phyloP scores from a whole-genome alignment of 106 monocot genomes.

The Ottelia alismoides region DNA sequence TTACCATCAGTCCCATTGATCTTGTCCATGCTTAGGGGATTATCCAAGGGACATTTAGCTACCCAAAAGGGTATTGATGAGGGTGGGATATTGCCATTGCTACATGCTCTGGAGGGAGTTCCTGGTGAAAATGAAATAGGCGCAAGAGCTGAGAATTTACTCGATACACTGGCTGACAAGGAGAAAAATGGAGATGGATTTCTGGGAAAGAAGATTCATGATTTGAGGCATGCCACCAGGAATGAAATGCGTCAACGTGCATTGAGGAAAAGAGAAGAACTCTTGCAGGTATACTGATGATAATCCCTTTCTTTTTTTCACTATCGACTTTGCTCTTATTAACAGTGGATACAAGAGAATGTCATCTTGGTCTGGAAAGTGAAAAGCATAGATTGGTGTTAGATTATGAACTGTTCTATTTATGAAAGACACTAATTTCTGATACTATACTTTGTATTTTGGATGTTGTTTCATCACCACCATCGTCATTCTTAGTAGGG shows the following conservation, averaged over 20 bases:
- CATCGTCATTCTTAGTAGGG: too few species aligned
- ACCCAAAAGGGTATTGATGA: slow-evolving; percentile 78
- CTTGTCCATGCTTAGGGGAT: slow-evolving; percentile 80
- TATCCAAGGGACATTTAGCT: slow-evolving; percentile 74
- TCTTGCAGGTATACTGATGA: slow-evolving; percentile 94
- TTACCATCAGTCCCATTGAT: slow-evolving; percentile 74
- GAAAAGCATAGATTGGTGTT: too few species aligned
- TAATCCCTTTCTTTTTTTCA: too few species aligned
- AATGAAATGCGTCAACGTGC: slow-evolving; percentile 89
- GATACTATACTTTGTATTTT: too few species aligned
- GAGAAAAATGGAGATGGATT: slow-evolving; percentile 83
- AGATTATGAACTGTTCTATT: too few species aligned
- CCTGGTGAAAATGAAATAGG: slow-evolving; percentile 91
- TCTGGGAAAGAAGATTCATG: slow-evolving; percentile 51
- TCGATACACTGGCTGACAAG: slow-evolving; percentile 88
- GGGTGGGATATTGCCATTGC: slow-evolving; percentile 55
- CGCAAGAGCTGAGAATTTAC: slow-evolving; percentile 83
- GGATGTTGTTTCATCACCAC: too few species aligned
- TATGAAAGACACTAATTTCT: too few species aligned
- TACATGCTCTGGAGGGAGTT: slow-evolving; percentile 89
- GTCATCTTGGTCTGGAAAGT: too few species aligned
- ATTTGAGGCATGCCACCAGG: slow-evolving; percentile 79
- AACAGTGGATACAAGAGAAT: too few species aligned
- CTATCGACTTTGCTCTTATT: too few species aligned
- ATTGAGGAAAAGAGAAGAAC: slow-evolving; percentile 54